Evolutionary conservation across 371 early-diverging fungal genomes (phyloP).

Genomic region (Fennellomyces sp.): DNA sequence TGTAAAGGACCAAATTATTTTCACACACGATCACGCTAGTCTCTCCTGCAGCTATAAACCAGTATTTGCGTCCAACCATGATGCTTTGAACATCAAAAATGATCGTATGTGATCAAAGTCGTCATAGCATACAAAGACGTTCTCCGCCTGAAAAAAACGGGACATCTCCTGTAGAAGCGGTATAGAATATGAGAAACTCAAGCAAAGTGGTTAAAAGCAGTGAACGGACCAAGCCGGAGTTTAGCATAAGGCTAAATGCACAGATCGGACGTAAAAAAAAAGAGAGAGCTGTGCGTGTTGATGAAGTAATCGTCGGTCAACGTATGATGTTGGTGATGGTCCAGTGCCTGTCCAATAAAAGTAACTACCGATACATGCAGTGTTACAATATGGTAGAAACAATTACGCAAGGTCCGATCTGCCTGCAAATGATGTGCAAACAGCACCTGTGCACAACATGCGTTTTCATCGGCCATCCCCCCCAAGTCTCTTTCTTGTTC

Average conservation of each 20-base stretch:
- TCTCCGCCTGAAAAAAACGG: no score
- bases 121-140: no score
- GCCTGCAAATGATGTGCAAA: constrained; percentile 6
- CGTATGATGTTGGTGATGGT: no score
- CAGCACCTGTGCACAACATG: constrained; percentile 4
- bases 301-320: background rate
- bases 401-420: constrained; percentile 4
- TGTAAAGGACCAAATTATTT: no score
- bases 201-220: no score
- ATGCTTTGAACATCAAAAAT: no score
- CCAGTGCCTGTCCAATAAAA: constrained; percentile 1
- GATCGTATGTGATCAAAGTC: no score
- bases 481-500: background rate
- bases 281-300: background rate
- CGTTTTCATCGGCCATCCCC: background rate
- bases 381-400: constrained; percentile 1
- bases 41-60: no score
- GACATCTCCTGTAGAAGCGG: no score
- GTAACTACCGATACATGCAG: background rate
- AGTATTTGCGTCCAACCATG: no score
- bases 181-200: background rate
- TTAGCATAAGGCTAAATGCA: background rate
- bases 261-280: constrained; percentile 1
- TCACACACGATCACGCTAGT: no score
- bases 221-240: background rate